phyloP scores from a whole-genome alignment of 768 basidiomycete species.

The Tremella yokohamensis region DNA sequence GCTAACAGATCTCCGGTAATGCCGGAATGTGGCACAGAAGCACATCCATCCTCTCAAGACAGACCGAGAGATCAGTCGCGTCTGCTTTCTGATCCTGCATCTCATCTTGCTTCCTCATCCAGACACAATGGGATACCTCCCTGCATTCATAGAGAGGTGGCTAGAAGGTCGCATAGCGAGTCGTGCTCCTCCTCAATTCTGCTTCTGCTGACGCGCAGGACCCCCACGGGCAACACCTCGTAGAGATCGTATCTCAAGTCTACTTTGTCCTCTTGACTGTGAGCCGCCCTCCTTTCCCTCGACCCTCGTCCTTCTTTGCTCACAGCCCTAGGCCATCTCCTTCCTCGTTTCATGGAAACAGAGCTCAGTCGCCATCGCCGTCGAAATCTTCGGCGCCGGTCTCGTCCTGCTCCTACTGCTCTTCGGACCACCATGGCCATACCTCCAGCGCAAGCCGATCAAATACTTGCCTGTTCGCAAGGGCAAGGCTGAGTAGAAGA shows the following conservation, averaged over 20 bases:
- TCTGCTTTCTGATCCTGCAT: not conserved
- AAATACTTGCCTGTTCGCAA: slow-evolving; percentile 38
- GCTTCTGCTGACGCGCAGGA: slow-evolving; percentile 22
- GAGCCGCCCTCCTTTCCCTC: slow-evolving; percentile 1
- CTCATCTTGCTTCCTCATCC: too few relatives aligned
- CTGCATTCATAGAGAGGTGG: slow-evolving; percentile 18
- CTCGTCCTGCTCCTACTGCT: slow-evolving; percentile 31
- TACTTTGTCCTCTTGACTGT: slow-evolving; percentile 35
- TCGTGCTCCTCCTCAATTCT: not conserved
- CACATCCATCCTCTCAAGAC: not conserved
- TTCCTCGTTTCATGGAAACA: slow-evolving; percentile 30
- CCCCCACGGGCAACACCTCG: slow-evolving; percentile 31
- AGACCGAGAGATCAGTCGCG: not conserved
- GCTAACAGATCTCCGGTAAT: not conserved
- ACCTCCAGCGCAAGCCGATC: slow-evolving; percentile 32
- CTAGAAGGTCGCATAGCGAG: slow-evolving; percentile 39
- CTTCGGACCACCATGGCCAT: slow-evolving; percentile 42
- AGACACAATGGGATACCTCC: slow-evolving; percentile 36
- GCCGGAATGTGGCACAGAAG: not conserved
- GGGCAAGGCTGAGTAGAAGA: not conserved
- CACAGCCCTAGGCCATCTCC: slow-evolving; percentile 21
- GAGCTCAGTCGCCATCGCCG: slow-evolving; percentile 31
- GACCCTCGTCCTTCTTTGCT: not conserved
- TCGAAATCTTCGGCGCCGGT: slow-evolving; percentile 37
- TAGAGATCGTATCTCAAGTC: slow-evolving; percentile 35